Evolutionary conservation across 768 basidiomycete species (phyloP), one percentile per base, ranked within the genome.

Genomic region (Boletus insuetus): DNA sequence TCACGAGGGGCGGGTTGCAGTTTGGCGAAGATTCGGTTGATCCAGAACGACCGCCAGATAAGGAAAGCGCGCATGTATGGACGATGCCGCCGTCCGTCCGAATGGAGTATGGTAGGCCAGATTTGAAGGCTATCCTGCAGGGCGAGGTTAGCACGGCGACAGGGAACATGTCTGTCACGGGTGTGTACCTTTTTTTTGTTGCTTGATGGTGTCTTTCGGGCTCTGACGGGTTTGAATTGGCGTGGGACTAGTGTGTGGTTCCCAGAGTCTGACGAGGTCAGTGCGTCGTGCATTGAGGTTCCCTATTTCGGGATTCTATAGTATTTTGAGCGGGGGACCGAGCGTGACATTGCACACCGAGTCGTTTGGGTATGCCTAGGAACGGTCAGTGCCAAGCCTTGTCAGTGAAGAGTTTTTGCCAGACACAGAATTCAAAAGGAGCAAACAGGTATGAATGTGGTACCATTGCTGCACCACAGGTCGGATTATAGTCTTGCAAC

Each of bases 141-240:
- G 67, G 71, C 14, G 79, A 82, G 56, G 71, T 77, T 10, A 60
- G 42, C 3, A 55, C 57, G 7, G 68, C 70, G 9, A 59, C 58
- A 4, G 81, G 78, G 8, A 66, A 70, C 6, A 69, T 82, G 61
- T 76, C 77, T 9, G 76, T 84, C 26, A 79, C 73, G 31, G 82
- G 82, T 81, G 53, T 9, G 76, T 69, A 2, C 10, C 16, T 17
- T 29, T 2, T n/a, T 4, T 5, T n/a, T 22, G 2, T 39, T 39
- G 17, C 24, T 7, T 39, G n/a, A 17, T 39, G 16, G 14, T 19
- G 9, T 10, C 8, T 39, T 29, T 29, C 2, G 29, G 29, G 29
- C 29, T 29, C 29, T 29, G 29, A 29, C 29, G 29, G 9, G 29
- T 29, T 9, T 37, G 35, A 9, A 31, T 8, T 42, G 24, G 24